Base-by-base conservation (phyloP, 108 stramenopile genomes). In the Ochromonas danica region DNA sequence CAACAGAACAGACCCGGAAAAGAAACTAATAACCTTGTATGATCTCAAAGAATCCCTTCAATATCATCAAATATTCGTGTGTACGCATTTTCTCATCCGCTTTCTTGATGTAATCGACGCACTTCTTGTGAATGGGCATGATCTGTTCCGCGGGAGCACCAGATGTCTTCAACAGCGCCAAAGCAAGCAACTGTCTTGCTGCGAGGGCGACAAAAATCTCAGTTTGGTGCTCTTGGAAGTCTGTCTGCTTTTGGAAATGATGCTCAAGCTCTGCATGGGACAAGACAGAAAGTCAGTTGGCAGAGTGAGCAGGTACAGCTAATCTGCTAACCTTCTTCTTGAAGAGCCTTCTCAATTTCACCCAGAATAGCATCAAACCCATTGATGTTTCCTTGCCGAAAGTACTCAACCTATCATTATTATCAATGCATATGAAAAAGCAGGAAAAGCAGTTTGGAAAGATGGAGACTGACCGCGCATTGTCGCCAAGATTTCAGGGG, bases 41-140 rank as follows among this genome's bases (percentile, higher is more conserved):
- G 27, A 75, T 38, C 6, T 75, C 25, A 60, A 35, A 75, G 40
- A 75, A 75, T 36, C 45, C 72, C 38, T 75, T 75, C 17, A 75
- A 30, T 14, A 75, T 17, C 31, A 17, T 35, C 40, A 33, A 30
- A 3, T 10, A 36, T 36, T 27, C 72, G 40, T 75, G 6, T 36
- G 38, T 6, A 35, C 35, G 27, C 30, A 67, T 6, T 67, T 28
- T 67, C 17, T 67, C 63, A 67, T 67, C 63, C 27, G 63, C 63
- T 35, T 35, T 3, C 6, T 25, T 67, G 30, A 67, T 14, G 25
- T 67, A 67, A 28, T 67, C 63, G 35, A 35, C 25, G 17, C 17
- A 22, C 31, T 67, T 67, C 25, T 36, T 67, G 10, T 51, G 45
- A 14, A 14, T 22, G 6, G 6, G 14, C 6, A 51, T 22, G 22